Percentiles rank a stretch among this genome's conserved stretches.
Conservation (phyloP, 1,284 basidiomycete species). For the Cutaneotrichosporon sp. region DNA sequence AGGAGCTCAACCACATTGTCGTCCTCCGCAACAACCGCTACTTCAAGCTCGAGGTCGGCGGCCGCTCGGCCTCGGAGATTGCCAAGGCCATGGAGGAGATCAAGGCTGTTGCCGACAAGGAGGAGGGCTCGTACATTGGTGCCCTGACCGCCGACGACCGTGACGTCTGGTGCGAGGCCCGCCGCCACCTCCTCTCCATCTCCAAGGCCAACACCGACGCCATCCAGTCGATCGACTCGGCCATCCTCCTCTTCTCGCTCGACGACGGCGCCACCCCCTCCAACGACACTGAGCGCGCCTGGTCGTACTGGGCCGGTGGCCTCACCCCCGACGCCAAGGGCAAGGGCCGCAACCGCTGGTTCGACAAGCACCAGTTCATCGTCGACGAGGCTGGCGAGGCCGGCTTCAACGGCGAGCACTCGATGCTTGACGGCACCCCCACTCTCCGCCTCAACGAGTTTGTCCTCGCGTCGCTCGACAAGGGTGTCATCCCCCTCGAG, state of each 20-base stretch:
- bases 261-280: conserved; percentile 60
- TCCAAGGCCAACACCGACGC: conserved; percentile 67
- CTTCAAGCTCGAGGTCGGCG: conserved; percentile 72
- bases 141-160: conserved; percentile 85
- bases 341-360: conserved; percentile 84
- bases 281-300: conserved; percentile 69
- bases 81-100: conserved; percentile 79
- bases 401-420: conserved; percentile 70
- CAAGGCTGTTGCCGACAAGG: conserved; percentile 66
- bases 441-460: conserved; percentile 96
- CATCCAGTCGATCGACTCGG: conserved; percentile 81
- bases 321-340: conserved; percentile 33
- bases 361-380: conserved; percentile 95
- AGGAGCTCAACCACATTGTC: conserved; percentile 75
- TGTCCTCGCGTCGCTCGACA: conserved; percentile 73
- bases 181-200: conserved; percentile 66
- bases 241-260: conserved; percentile 82
- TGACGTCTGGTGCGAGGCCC: conserved; percentile 85
- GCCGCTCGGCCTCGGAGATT: conserved; percentile 69
- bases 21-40: conserved; percentile 91
- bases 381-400: conserved; percentile 92
- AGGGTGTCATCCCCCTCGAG: conserved; percentile 71
- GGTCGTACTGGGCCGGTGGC: conserved; percentile 87
- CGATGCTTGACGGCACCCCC: conserved; percentile 78
- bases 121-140: conserved; percentile 67